Evolutionary conservation across 179 eudicot species (phyloP), one percentile per base, ranked within the genome.

Genomic region (Patellifolia procumbens): DNA sequence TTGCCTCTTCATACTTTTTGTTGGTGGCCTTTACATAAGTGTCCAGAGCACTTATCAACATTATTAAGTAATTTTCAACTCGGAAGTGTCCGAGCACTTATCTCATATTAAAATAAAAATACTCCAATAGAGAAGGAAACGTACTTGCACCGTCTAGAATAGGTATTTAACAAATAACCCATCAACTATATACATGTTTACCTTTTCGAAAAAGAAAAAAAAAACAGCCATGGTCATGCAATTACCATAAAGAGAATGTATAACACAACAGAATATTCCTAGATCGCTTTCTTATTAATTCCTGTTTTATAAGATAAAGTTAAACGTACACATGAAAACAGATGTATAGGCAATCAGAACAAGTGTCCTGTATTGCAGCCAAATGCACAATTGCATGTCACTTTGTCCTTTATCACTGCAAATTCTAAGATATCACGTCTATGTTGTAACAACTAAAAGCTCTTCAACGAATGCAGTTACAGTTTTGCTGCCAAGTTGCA

Each of bases 21-120:
- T 39, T 39, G 7, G 45, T 39, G 45, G 9, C 8, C 45, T 39
- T 39, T 39, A 39, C 45, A 66, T 68, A 68, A 43, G 39, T 22
- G 9, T n/a, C 17, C 12, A 3, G 5, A 26, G 34, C 45, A 34
- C 71, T 68, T 48, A 68, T 68, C 51, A 28, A 6, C 31, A 1
- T 26, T 68, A 20, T 45, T 28, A 13, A 53, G 28, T 20, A 7
- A 9, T 13, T 67, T 26, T 66, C 48, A 39, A 20, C 24, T 32
- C n/a, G n/a, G 24, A 22, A 64, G 62, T 56, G 62, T 56, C 13
- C 10, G 62, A 56, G 62, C 62, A 64, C 43, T 63, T 63, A 63
- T 34, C 60, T 55, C 45, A n/a, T n/a, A 55, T 55, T 10, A n/a
- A 0, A 48, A 16, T 10, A 48, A 48, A 0, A 48, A 48, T 16